phyloP scores from a whole-genome alignment of 805 yeast species.

The Saturnispora mendoncae region DNA sequence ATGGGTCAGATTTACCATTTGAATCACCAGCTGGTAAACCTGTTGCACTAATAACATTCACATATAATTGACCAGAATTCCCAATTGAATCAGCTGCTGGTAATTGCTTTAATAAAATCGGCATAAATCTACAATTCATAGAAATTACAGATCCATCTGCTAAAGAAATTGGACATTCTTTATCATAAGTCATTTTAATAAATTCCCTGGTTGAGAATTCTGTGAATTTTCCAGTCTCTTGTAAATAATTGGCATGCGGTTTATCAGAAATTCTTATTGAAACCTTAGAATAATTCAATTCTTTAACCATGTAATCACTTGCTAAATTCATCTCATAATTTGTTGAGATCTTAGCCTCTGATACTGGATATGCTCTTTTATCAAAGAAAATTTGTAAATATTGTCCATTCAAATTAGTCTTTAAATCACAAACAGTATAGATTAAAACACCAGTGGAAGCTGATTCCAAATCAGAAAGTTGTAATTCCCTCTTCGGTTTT shows the following conservation, averaged over 20 bases:
- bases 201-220: conserved; percentile 59
- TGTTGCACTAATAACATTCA: conserved; percentile 55
- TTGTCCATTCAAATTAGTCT: conserved; percentile 40
- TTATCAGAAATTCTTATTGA: conserved; percentile 55
- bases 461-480: conserved; percentile 47
- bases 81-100: conserved; percentile 70
- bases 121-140: conserved; percentile 68
- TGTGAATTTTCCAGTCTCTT: conserved; percentile 51
- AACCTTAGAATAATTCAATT: conserved; percentile 56
- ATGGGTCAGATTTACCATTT: conserved; percentile 93
- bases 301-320: conserved; percentile 70
- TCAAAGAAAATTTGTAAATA: conserved; percentile 75
- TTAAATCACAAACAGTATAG: conserved; percentile 53
- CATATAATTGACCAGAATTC: conserved; percentile 61
- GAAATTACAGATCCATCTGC: conserved; percentile 40
- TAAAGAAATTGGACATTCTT: conserved; percentile 49
- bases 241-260: conserved; percentile 43
- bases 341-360: conserved; percentile 43
- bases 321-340: conserved; percentile 33
- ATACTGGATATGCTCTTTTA: conserved; percentile 58
- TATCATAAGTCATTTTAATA: conserved; percentile 53
- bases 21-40: conserved; percentile 79
- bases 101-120: conserved; percentile 48
- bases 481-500: conserved; percentile 39
- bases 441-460: conserved; percentile 72